phyloP scores from a whole-genome alignment of 1,139 yeast genomes.

The Diutina rugosa region DNA sequence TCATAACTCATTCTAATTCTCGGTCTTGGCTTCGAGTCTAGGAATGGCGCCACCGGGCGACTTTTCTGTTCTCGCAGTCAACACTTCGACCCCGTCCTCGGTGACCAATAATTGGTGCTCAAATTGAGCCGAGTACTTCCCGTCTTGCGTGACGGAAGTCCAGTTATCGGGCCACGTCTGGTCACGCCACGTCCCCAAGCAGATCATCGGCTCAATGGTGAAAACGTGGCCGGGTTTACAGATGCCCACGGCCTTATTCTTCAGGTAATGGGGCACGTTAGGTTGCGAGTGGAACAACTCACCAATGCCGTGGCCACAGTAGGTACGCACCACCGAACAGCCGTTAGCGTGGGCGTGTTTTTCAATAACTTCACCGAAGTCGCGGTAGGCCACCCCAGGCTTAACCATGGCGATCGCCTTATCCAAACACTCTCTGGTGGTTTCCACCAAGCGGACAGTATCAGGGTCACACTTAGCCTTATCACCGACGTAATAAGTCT shows the following conservation, averaged over 20 bases:
- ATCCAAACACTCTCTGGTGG: conserved; percentile 83
- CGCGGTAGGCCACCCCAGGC: conserved; percentile 86
- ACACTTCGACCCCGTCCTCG: conserved; percentile 84
- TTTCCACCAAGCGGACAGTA: conserved; percentile 78
- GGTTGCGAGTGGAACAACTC: conserved; percentile 86
- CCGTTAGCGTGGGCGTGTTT: conserved; percentile 69
- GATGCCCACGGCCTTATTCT: conserved; percentile 85
- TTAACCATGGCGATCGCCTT: conserved; percentile 73
- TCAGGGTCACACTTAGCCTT: conserved; percentile 67
- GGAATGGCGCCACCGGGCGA: conserved; percentile 77
- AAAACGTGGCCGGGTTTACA: conserved; percentile 95
- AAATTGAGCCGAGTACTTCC: conserved; percentile 83
- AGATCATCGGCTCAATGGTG: conserved; percentile 97
- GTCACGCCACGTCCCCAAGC: conserved; percentile 76
- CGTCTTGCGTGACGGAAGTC: conserved; percentile 89
- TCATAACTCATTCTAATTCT: neutral
- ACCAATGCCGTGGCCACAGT: conserved; percentile 93
- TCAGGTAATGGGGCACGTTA: conserved; percentile 86
- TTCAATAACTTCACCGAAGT: conserved; percentile 81
- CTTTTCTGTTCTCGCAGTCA: conserved; percentile 54
- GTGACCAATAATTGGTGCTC: conserved; percentile 90
- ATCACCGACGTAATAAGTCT: conserved; percentile 94
- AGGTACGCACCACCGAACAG: conserved; percentile 81
- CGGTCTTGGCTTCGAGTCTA: conserved; percentile 20
- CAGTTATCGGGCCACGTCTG: conserved; percentile 95